Conservation (phyloP, 306 rosid species). For the Quercus variabilis region DNA sequence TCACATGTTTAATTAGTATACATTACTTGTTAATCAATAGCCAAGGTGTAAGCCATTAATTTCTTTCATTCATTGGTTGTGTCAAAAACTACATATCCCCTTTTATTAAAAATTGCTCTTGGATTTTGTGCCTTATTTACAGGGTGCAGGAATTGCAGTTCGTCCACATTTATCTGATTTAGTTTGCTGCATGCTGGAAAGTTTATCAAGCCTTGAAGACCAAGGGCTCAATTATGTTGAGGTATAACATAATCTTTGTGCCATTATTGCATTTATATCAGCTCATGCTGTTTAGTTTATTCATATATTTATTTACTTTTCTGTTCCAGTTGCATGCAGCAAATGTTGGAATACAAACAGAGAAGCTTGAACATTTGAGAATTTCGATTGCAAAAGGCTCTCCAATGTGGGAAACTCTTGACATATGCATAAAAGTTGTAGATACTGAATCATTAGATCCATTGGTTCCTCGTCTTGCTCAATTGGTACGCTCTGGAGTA, state of each 20-base stretch:
- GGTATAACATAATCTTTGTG: conserved; percentile 47
- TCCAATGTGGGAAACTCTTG: conserved; percentile 99
- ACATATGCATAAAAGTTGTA: conserved; percentile 78
- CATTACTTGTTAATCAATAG: background rate
- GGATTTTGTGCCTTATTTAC: conserved; percentile 16
- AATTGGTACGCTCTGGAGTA: conserved; percentile 87
- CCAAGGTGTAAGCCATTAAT: background rate
- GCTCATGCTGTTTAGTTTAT: conserved; percentile 5
- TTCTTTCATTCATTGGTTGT: background rate
- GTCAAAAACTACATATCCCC: background rate
- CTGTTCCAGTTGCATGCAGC: conserved; percentile 78
- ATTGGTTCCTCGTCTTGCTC: conserved; percentile 86
- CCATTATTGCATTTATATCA: conserved; percentile 13
- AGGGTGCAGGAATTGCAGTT: conserved; percentile 93
- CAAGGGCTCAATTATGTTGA: conserved; percentile 91
- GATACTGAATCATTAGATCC: conserved; percentile 67
- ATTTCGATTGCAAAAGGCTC: conserved; percentile 95
- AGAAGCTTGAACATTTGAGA: conserved; percentile 88
- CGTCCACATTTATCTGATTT: conserved; percentile 84
- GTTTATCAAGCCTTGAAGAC: conserved; percentile 96
- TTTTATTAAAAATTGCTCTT: conserved; percentile 9
- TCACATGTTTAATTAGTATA: background rate
- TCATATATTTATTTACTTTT: conserved; percentile 11
- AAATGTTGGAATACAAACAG: conserved; percentile 83
- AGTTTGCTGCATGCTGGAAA: conserved; percentile 97